Conservation (phyloP, 2,329 filamentous ascomycete genomes). For the Xylaria sp. region DNA sequence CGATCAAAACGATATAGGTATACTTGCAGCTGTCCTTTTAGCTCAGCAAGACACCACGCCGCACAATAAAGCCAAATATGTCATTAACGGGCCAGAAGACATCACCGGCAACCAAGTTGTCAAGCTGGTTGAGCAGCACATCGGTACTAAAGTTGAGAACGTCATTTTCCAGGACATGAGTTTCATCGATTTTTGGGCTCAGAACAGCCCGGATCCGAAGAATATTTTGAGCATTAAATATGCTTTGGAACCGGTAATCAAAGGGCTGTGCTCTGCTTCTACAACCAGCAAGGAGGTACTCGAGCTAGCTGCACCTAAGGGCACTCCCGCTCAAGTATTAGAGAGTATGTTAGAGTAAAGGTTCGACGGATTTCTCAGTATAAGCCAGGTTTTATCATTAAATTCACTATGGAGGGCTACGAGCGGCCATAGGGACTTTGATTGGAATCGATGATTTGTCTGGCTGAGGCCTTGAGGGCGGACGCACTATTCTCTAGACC, state of each 20-base stretch:
- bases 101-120: constrained; percentile 21
- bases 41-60: constrained; percentile 22
- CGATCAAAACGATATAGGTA: constrained; percentile 21
- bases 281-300: constrained; percentile 28
- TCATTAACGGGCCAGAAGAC: constrained; percentile 29
- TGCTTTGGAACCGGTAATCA: neutral
- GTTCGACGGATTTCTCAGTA: too few species aligned
- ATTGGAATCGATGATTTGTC: neutral
- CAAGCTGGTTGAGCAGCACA: constrained; percentile 27
- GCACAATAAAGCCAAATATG: constrained; percentile 29
- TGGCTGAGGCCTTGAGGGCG: too few species aligned
- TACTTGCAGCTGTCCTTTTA: constrained; percentile 18
- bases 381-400: neutral
- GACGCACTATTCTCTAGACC: too few species aligned
- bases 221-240: constrained; percentile 20
- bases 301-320: constrained; percentile 26
- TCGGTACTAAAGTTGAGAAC: constrained; percentile 26
- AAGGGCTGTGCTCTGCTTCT: constrained; percentile 19
- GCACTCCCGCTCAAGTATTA: constrained; percentile 18
- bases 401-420: neutral
- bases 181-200: constrained; percentile 2
- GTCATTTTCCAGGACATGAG: constrained; percentile 22
- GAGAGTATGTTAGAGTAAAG: constrained; percentile 18
- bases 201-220: neutral
- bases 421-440: neutral